Base-by-base conservation (phyloP, 2,329 filamentous ascomycete genomes). In the Arthrobotrys conoides region DNA sequence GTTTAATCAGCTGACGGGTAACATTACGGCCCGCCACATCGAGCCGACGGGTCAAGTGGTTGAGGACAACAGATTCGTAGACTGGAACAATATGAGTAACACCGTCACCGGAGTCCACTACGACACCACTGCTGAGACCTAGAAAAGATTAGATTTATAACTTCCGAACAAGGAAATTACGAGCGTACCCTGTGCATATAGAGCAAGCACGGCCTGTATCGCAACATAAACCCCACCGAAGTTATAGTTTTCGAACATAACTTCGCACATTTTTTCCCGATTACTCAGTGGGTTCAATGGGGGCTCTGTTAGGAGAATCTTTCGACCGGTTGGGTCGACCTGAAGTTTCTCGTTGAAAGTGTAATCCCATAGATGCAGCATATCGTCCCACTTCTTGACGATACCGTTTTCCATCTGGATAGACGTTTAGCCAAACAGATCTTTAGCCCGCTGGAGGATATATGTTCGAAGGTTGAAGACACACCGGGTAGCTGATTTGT, bases 341-440 rank as follows among this genome's bases (percentile, higher is more conserved):
- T 94, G 90, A 90, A 99, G 93, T 90, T 98, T 98, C 85, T 99
- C 95, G 86, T 90, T 91, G 85, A 99, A 99, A 24, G 96, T 99
- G 85, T 96, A 98, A 87, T 99, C 95, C 96, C 96, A 99, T 71
- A 99, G 91, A 84, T 98, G 95, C 87, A 97, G 93, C 96, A 99
- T 99, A 85, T 99, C 96, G 82, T 99, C 96, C 96, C 96, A 99
- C 84, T 94, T 94, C 89, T 97, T 98, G 82, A 99, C 94, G 83
- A 99, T 98, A 83, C 96, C 96, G 85, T 99, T 99, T 86, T 99
- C 96, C 96, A 99, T 99, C 90, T 91, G 85, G 76, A 16, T 82
- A 27, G 16, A 20, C 3, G 24, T 24, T 72, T 48, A 71, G 64
- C 27, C 30, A 53, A 44, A 44, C 53, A 63, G 76, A 22, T 16